Percentiles rank a stretch among this genome's conserved stretches.
phyloP scores from a whole-genome alignment of 768 basidiomycete species.

The Naematelia aurantialba region DNA sequence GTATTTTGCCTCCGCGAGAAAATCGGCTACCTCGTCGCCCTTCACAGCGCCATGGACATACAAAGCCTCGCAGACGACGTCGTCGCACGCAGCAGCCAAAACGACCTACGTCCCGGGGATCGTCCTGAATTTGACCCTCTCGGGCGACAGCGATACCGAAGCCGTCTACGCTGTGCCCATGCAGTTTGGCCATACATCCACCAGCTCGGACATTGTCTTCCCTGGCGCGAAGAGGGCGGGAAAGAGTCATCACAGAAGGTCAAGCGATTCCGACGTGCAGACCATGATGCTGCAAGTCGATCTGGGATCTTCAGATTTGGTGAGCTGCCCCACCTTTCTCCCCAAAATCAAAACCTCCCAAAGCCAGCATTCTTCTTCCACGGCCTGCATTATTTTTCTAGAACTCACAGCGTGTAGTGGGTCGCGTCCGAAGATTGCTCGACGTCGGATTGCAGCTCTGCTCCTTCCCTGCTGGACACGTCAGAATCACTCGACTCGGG shows the following conservation, averaged over 20 bases:
- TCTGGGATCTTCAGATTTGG: conserved; percentile 48
- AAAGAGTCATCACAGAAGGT: conserved; percentile 11
- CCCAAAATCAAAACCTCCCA: neutral
- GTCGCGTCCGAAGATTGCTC: conserved; percentile 37
- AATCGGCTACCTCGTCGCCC: neutral
- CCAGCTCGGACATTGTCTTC: neutral
- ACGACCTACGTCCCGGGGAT: conserved; percentile 17
- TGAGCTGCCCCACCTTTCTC: conserved; percentile 13
- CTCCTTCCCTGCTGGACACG: conserved; percentile 18
- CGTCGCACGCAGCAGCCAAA: conserved; percentile 4
- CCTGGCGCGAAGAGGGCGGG: conserved; percentile 5
- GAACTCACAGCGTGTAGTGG: conserved; percentile 33
- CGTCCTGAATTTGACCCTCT: conserved; percentile 17
- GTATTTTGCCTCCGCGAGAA: neutral
- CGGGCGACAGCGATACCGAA: conserved; percentile 23
- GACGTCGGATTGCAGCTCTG: conserved; percentile 25
- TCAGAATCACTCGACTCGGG: conserved; percentile 31
- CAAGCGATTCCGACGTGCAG: conserved; percentile 19
- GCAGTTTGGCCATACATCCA: conserved; percentile 35
- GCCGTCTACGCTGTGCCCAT: conserved; percentile 42
- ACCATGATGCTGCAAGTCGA: conserved; percentile 43
- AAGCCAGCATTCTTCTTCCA: neutral
- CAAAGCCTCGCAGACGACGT: conserved; percentile 5
- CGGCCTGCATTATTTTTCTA: too few species aligned
- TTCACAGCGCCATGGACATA: conserved; percentile 1